Evolutionary conservation across 306 rosid species (phyloP).

Genomic region (Carpinus fangiana): DNA sequence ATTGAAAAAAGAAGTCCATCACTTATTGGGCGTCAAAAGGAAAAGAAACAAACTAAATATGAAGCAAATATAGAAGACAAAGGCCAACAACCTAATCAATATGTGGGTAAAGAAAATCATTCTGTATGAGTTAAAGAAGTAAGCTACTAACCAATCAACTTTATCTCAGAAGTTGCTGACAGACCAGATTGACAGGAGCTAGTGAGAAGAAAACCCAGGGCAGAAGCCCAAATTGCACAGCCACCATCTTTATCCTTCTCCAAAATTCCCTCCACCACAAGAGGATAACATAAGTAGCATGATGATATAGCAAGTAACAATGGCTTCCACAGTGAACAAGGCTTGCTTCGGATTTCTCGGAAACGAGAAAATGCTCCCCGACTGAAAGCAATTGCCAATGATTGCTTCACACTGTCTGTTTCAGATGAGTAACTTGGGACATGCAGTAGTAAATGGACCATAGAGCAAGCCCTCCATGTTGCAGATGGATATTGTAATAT

Average conservation of each 20-base stretch:
- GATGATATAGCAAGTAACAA: slow-evolving; percentile 75
- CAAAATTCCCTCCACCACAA: slow-evolving; percentile 60
- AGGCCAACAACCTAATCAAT: neutral
- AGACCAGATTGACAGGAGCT: slow-evolving; percentile 61
- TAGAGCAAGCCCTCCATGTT: slow-evolving; percentile 79
- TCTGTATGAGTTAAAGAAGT: slow-evolving; percentile 21
- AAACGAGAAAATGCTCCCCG: slow-evolving; percentile 60
- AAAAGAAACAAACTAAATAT: neutral
- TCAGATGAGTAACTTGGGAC: slow-evolving; percentile 65
- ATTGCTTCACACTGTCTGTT: slow-evolving; percentile 61
- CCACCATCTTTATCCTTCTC: slow-evolving; percentile 66
- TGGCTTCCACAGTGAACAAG: slow-evolving; percentile 76
- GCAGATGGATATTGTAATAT: slow-evolving; percentile 81
- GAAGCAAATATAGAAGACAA: slow-evolving; percentile 8
- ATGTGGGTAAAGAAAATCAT: slow-evolving; percentile 20
- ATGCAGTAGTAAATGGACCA: slow-evolving; percentile 69
- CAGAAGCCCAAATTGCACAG: slow-evolving; percentile 64
- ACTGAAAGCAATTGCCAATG: slow-evolving; percentile 59
- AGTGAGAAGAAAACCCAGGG: slow-evolving; percentile 51
- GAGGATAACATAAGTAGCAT: slow-evolving; percentile 84
- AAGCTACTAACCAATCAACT: slow-evolving; percentile 58
- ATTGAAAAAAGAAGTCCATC: neutral
- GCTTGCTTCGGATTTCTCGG: slow-evolving; percentile 48
- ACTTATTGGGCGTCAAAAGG: neutral
- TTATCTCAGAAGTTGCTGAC: slow-evolving; percentile 64